phyloP scores from a whole-genome alignment of 2,329 filamentous ascomycete genomes.

The Trichoderma brevicompactum region DNA sequence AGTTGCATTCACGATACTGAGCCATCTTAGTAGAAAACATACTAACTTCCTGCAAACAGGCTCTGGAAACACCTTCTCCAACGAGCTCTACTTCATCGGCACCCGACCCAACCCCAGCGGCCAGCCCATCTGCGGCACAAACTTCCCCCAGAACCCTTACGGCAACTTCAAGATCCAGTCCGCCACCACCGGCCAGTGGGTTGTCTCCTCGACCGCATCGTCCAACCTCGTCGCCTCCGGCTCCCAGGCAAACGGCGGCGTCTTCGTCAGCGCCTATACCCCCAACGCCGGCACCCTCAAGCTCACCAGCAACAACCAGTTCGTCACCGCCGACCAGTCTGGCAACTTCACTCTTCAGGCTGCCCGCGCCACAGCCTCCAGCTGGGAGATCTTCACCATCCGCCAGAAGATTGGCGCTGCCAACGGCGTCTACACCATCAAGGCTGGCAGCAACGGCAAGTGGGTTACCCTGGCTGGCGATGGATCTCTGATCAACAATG shows the following conservation, averaged over 20 bases:
- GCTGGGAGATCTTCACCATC: slow-evolving; percentile 34
- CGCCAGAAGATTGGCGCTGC: slow-evolving; percentile 33
- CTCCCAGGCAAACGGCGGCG: slow-evolving; percentile 25
- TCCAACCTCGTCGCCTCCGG: slow-evolving; percentile 33
- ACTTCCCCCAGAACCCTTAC: slow-evolving; percentile 35
- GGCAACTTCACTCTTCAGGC: slow-evolving; percentile 32
- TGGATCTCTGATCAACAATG: slow-evolving; percentile 34
- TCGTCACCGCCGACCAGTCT: slow-evolving; percentile 34
- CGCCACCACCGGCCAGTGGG: slow-evolving; percentile 30
- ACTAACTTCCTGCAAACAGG: slow-evolving; percentile 21
- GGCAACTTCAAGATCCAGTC: slow-evolving; percentile 35
- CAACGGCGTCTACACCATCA: slow-evolving; percentile 34
- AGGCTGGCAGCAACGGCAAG: slow-evolving; percentile 34
- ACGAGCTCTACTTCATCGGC: slow-evolving; percentile 36
- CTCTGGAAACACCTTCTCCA: slow-evolving; percentile 34
- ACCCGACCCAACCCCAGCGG: slow-evolving; percentile 35
- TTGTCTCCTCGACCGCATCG: slow-evolving; percentile 29
- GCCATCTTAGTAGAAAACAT: no score
- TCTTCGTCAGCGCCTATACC: slow-evolving; percentile 33
- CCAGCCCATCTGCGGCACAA: slow-evolving; percentile 33
- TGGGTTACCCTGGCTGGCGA: slow-evolving; percentile 33
- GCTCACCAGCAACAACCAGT: slow-evolving; percentile 28
- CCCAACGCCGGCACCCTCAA: slow-evolving; percentile 33
- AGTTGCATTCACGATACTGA: background rate
- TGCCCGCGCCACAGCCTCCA: slow-evolving; percentile 29